Evolutionary conservation across 1,139 yeast species (phyloP), one percentile per base, ranked within the genome.

Genomic region (Ogataea hybrid): DNA sequence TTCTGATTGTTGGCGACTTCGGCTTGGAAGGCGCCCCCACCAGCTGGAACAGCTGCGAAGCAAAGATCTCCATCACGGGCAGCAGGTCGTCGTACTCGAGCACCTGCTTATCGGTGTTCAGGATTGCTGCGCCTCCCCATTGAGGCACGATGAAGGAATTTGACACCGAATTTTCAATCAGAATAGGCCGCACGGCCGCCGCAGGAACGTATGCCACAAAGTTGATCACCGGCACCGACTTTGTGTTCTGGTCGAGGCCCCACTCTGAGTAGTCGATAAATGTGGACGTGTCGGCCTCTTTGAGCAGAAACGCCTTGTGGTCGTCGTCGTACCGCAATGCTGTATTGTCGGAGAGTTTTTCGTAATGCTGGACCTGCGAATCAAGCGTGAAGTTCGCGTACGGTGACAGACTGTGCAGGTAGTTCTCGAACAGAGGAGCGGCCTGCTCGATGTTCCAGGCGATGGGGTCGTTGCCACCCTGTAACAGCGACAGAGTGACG

Each of bases 111-210:
- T 66, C 61, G 32, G 73, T 68, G 54, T 81, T 78, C 43, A 75
- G 62, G 17, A 82, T 70, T 38, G 66, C 62, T 4, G 83, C 72
- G 3, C 84, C 84, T 17, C 97, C 97, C 95, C 96, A 90, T 64
- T 87, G 96, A 6, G 97, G 95, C 25, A 90, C 77, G 41, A 86
- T 63, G 58, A 85, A 90, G 32, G 92, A 79, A 55, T 84, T 78
- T 41, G 87, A 73, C 1, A 51, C 48, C 0, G 84, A 75, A 42
- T 70, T 64, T 40, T 67, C 73, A 41, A 76, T 71, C 11, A 49
- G 32, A 27, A 73, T 56, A 1, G 83, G 84, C 12, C 69, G 62
- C 16, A 65, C 66, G 14, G 69, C 64, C 28, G 65, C 57, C 28
- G 76, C 69, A 1, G 94, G 89, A 44, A 81, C 72, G 53, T 80